Percentiles rank a stretch among this genome's conserved stretches.
These are phyloP conservation scores for Cryptococcus depauperatus DNA, from an alignment of 1,284 basidiomycete species.

Conservation along the genomic window DNA sequence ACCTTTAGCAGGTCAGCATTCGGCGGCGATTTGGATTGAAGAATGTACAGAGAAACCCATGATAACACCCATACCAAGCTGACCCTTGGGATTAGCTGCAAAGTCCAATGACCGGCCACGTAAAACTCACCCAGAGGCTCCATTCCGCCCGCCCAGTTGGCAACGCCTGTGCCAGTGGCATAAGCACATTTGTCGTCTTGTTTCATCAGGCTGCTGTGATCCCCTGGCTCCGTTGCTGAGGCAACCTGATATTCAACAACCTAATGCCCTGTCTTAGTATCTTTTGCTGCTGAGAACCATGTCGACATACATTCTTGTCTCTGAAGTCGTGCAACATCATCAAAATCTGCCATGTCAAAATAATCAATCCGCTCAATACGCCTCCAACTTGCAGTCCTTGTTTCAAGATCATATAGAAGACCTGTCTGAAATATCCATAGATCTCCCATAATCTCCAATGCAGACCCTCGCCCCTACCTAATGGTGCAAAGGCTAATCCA, in stretches of 20 bases:
- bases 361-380: slow-evolving; percentile 15
- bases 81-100: neutral
- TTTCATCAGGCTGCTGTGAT: slow-evolving; percentile 1
- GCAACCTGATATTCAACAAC: slow-evolving; percentile 4
- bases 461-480: slow-evolving; percentile 11
- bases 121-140: slow-evolving; percentile 22
- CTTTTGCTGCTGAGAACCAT: neutral
- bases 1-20: slow-evolving; percentile 5
- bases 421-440: slow-evolving; percentile 18
- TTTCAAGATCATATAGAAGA: slow-evolving; percentile 11
- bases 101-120: neutral
- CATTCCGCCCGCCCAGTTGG: slow-evolving; percentile 19
- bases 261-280: neutral
- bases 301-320: slow-evolving; percentile 10
- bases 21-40: neutral
- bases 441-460: slow-evolving; percentile 21
- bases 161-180: slow-evolving; percentile 22
- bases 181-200: slow-evolving; percentile 22
- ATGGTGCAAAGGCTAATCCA: slow-evolving; percentile 7
- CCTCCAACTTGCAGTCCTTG: slow-evolving; percentile 28
- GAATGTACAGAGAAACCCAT: slow-evolving; percentile 14
- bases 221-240: neutral
- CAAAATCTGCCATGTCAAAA: slow-evolving; percentile 19
- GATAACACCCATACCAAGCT: slow-evolving; percentile 31
- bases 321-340: slow-evolving; percentile 22